A percentile compares a stretch with the other conserved stretches of the same genome.
phyloP scores from a whole-genome alignment of 2,329 filamentous ascomycete species.

The Colletotrichum sansevieriae region DNA sequence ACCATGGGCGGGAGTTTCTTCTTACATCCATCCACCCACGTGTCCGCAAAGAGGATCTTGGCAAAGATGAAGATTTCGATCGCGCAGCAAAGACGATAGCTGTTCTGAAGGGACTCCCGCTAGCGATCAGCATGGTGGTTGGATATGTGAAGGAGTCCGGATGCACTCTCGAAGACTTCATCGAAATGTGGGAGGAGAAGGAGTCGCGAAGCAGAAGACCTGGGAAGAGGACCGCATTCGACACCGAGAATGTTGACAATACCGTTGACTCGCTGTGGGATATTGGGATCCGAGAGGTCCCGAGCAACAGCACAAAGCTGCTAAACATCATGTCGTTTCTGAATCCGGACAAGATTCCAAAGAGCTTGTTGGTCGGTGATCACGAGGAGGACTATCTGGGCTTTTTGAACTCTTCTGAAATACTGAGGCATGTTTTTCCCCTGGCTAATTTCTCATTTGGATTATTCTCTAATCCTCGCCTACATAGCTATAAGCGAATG shows the following conservation, averaged over 20 bases:
- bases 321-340: not conserved
- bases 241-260: not conserved
- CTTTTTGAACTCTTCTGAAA: not conserved
- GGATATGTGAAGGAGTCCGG: constrained; percentile 12
- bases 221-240: not conserved
- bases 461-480: not conserved
- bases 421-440: not conserved
- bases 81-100: not conserved
- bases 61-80: not conserved
- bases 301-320: constrained; percentile 4
- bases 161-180: not conserved
- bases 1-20: constrained; percentile 8
- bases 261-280: constrained; percentile 2
- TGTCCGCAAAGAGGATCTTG: not conserved
- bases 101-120: not conserved
- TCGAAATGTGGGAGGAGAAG: constrained; percentile 12
- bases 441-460: not conserved
- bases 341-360: not conserved
- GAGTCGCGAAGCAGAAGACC: not conserved
- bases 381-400: not conserved
- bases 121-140: not conserved
- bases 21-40: not conserved
- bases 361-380: constrained; percentile 1
- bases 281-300: constrained; percentile 6
- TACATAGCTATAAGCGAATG: constrained; percentile 2